Evolutionary conservation across 2,329 filamentous ascomycete species (phyloP).

Genomic region (Penicillium sumatraense): DNA sequence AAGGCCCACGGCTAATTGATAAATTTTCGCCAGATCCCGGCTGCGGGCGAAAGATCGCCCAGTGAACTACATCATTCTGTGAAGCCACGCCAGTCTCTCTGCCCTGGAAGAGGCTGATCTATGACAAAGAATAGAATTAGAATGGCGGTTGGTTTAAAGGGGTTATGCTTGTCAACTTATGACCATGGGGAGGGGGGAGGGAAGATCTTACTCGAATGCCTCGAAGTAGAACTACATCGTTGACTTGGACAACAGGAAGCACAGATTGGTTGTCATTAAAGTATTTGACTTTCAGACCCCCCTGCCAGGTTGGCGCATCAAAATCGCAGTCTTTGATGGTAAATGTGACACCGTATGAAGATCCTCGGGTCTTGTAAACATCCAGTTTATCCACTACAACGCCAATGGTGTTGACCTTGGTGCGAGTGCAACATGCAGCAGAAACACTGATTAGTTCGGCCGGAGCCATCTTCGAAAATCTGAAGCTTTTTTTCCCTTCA

Average conservation of each 20-base stretch:
- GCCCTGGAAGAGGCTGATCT: constrained; percentile 28
- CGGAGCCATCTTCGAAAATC: constrained; percentile 14
- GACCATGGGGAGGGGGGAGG: constrained; percentile 27
- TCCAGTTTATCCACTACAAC: constrained; percentile 69
- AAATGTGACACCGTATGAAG: constrained; percentile 66
- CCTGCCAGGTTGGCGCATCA: constrained; percentile 44
- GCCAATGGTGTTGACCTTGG: constrained; percentile 66
- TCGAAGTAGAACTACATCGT: constrained; percentile 69
- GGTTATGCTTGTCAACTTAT: not conserved
- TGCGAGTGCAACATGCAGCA: constrained; percentile 45
- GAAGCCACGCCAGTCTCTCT: constrained; percentile 31
- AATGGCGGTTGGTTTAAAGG: not conserved
- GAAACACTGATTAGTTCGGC: constrained; percentile 53
- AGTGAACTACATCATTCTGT: constrained; percentile 32
- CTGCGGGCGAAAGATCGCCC: constrained; percentile 41
- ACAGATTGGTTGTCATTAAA: constrained; percentile 57
- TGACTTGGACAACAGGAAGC: constrained; percentile 52
- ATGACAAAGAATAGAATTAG: not conserved
- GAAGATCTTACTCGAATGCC: constrained; percentile 58
- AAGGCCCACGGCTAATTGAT: constrained; percentile 34
- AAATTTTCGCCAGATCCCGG: constrained; percentile 22
- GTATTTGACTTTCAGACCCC: constrained; percentile 58
- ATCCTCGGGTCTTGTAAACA: constrained; percentile 56
- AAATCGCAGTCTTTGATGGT: constrained; percentile 63
- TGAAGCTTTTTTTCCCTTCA: no score